phyloP scores from a whole-genome alignment of 371 early-diverging fungal genomes.

The Actinomortierella wolfii region DNA sequence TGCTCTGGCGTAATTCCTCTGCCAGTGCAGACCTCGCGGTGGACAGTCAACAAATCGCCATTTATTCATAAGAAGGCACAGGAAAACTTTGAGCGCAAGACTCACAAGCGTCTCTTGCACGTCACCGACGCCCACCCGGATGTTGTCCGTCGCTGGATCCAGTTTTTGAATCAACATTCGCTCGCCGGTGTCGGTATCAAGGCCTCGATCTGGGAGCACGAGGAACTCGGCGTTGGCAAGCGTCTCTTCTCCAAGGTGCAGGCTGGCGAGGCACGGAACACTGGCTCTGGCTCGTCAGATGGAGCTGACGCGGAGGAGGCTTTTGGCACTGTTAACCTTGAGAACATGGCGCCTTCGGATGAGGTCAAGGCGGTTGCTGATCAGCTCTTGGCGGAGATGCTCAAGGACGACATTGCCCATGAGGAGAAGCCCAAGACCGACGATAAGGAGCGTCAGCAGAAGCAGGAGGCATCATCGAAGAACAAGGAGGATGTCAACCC shows the following conservation, averaged over 20 bases:
- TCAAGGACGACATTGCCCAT: conserved; percentile 37
- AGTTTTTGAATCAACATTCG: conserved; percentile 74
- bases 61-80: conserved; percentile 96
- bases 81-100: conserved; percentile 94
- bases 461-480: conserved; percentile 14
- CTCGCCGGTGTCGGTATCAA: conserved; percentile 82
- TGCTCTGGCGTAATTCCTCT: conserved; percentile 76
- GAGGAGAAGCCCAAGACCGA: conserved; percentile 19
- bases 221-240: conserved; percentile 51
- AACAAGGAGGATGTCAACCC: conserved; percentile 8
- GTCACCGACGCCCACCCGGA: conserved; percentile 82
- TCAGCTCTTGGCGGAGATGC: conserved; percentile 38
- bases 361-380: conserved; percentile 43
- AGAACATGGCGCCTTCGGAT: conserved; percentile 24
- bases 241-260: conserved; percentile 27
- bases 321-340: conserved; percentile 6
- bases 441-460: neutral
- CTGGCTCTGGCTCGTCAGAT: conserved; percentile 27
- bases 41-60: conserved; percentile 93
- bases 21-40: conserved; percentile 80
- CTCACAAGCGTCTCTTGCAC: conserved; percentile 84
- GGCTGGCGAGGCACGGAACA: conserved; percentile 44
- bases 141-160: conserved; percentile 76
- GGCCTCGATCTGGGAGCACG: conserved; percentile 72
- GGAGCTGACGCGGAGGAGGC: conserved; percentile 17